phyloP scores from a whole-genome alignment of 2,329 filamentous ascomycete genomes.

The Aspergillus sp. region DNA sequence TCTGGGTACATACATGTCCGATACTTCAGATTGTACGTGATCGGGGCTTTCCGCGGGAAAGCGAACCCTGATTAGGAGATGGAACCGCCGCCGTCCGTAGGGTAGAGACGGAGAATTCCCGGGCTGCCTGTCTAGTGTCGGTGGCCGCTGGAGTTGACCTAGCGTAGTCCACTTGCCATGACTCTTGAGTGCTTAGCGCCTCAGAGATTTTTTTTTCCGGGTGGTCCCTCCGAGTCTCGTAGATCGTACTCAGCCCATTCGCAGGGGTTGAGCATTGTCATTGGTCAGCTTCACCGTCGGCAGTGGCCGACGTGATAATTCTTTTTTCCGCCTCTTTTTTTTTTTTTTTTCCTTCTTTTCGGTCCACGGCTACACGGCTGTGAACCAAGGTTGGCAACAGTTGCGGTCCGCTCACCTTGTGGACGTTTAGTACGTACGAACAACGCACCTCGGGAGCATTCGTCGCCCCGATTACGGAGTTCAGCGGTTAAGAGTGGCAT shows the following conservation, averaged over 20 bases:
- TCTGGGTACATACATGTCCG: not conserved
- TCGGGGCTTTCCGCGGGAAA: conserved; percentile 10
- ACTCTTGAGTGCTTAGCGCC: conserved; percentile 2
- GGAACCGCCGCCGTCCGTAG: not conserved
- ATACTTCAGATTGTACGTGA: not conserved
- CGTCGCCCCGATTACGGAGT: too few species aligned
- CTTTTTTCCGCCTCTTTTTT: too few species aligned
- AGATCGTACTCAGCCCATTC: conserved; percentile 3
- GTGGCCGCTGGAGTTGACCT: not conserved
- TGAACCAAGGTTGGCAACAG: not conserved
- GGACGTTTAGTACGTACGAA: too few species aligned
- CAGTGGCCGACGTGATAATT: not conserved
- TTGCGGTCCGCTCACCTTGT: not conserved
- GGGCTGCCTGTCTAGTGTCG: not conserved
- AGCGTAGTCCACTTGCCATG: conserved; percentile 3
- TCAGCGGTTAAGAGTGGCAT: too few species aligned
- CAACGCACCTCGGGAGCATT: too few species aligned
- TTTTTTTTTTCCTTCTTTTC: too few species aligned
- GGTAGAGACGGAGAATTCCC: conserved; percentile 6
- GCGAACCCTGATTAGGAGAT: not conserved
- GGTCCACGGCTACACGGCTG: not conserved
- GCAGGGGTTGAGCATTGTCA: not conserved
- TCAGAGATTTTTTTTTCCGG: conserved; percentile 7
- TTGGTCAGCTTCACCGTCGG: not conserved
- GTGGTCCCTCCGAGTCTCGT: not conserved